Conservation (phyloP, 1,139 yeast species). For the Hansenula sp. region DNA sequence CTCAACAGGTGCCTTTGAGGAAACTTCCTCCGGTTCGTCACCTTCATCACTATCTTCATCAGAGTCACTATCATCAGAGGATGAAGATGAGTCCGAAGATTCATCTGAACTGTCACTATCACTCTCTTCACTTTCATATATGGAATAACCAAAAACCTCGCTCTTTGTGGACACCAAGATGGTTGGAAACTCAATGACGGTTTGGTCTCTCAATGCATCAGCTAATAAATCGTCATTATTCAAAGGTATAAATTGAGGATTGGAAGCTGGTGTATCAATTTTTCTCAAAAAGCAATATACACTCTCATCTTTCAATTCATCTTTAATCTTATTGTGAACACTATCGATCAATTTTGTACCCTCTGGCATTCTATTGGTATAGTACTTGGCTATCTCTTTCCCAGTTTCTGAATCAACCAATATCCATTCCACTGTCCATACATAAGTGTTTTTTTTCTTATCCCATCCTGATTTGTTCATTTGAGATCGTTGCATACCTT, state of each 20-base stretch:
- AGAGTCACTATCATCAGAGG: slow-evolving; percentile 2
- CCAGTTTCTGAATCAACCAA: slow-evolving; percentile 28
- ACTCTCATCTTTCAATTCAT: background rate
- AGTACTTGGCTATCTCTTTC: slow-evolving; percentile 5
- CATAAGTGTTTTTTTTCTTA: slow-evolving; percentile 52
- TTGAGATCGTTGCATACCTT: slow-evolving; percentile 70
- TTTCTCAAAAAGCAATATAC: slow-evolving; percentile 14
- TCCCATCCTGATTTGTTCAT: slow-evolving; percentile 74
- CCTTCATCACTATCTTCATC: slow-evolving; percentile 9
- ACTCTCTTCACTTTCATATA: slow-evolving; percentile 8
- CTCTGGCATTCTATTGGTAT: slow-evolving; percentile 17
- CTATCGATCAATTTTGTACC: slow-evolving; percentile 8
- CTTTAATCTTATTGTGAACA: slow-evolving; percentile 11
- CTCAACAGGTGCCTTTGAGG: slow-evolving; percentile 1
- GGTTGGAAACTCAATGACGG: slow-evolving; percentile 78
- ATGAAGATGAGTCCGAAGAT: slow-evolving; percentile 9
- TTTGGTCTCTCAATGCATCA: slow-evolving; percentile 46
- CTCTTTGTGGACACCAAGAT: slow-evolving; percentile 38
- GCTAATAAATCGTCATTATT: slow-evolving; percentile 26
- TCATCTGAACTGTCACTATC: slow-evolving; percentile 6
- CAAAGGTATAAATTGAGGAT: slow-evolving; percentile 6
- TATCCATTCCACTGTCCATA: slow-evolving; percentile 82
- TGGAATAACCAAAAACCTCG: slow-evolving; percentile 14
- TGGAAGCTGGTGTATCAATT: slow-evolving; percentile 14
- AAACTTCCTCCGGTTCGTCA: slow-evolving; percentile 5